Percentiles rank a stretch among this genome's conserved stretches.
Conservation (phyloP, 257 asterid species). For the Solanum gracilifrons region DNA sequence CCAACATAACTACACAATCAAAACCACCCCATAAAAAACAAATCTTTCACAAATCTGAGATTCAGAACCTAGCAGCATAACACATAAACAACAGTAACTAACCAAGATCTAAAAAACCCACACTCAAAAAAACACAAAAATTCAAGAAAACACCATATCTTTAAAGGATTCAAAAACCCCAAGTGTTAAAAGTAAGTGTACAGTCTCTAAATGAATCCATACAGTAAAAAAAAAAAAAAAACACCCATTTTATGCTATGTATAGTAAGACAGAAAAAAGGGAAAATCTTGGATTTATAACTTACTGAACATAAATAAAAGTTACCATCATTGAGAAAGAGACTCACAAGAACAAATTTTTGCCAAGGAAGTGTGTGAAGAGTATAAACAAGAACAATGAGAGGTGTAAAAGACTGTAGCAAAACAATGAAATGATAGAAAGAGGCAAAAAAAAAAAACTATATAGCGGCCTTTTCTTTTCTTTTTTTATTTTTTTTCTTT, state of each 20-base stretch:
- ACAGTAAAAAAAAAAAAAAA: background rate
- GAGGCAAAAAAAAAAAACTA: background rate
- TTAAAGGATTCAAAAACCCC: background rate
- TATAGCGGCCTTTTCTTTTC: background rate
- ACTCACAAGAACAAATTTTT: background rate
- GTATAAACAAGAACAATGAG: background rate
- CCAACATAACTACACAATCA: background rate
- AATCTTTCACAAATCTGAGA: slow-evolving; percentile 4
- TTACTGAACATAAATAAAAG: background rate
- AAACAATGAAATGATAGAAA: background rate
- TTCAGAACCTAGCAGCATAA: background rate
- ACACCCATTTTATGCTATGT: background rate
- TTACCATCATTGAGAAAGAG: background rate
- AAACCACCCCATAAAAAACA: background rate
- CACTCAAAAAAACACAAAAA: background rate
- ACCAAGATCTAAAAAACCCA: slow-evolving; percentile 3
- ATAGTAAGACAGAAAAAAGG: background rate
- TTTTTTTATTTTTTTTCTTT: background rate
- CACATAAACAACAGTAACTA: background rate
- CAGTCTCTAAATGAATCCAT: background rate
- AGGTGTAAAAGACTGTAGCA: background rate
- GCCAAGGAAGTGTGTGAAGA: background rate
- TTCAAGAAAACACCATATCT: background rate
- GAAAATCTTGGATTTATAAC: background rate
- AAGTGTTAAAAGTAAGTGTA: background rate